These are phyloP conservation scores for Hypomontagnella submonticulosa DNA, from an alignment of 495 filamentous ascomycete genomes.

Conservation along the genomic window DNA sequence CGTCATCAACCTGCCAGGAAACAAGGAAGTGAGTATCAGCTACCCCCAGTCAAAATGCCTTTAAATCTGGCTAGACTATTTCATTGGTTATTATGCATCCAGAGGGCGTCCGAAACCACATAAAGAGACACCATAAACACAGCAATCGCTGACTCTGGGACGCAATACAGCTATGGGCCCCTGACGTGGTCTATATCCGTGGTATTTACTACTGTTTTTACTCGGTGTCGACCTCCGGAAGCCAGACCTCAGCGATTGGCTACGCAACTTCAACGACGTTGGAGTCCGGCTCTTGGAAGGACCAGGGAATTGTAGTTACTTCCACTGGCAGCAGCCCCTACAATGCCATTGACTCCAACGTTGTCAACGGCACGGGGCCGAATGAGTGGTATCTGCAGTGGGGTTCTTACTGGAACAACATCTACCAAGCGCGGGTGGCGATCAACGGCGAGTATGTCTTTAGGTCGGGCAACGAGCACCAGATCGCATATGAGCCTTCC, in stretches of 20 bases:
- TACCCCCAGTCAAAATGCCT: no score
- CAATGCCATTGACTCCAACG: conserved; percentile 74
- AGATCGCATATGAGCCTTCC: conserved; percentile 64
- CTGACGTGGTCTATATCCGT: conserved; percentile 66
- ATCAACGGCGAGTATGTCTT: conserved; percentile 54
- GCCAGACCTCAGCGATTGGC: conserved; percentile 66
- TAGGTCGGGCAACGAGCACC: conserved; percentile 51
- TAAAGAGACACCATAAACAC: neutral
- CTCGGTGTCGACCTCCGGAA: conserved; percentile 69
- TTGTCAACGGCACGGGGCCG: conserved; percentile 53
- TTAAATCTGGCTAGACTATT: no score
- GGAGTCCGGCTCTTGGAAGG: conserved; percentile 65
- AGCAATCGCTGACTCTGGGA: conserved; percentile 3
- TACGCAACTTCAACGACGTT: conserved; percentile 69
- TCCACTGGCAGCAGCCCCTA: conserved; percentile 57
- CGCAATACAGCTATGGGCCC: conserved; percentile 59
- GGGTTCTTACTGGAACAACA: conserved; percentile 71
- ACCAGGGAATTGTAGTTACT: conserved; percentile 54
- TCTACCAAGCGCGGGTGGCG: conserved; percentile 63
- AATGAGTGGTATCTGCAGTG: conserved; percentile 66
- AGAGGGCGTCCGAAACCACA: neutral
- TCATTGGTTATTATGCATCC: neutral
- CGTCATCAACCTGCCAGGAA: conserved; percentile 61
- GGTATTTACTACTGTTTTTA: conserved; percentile 60
- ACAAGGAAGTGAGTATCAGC: conserved; percentile 57